Evolutionary conservation across 208 protist genomes (phyloP).

Genomic region (Trichomonas gallinae): DNA sequence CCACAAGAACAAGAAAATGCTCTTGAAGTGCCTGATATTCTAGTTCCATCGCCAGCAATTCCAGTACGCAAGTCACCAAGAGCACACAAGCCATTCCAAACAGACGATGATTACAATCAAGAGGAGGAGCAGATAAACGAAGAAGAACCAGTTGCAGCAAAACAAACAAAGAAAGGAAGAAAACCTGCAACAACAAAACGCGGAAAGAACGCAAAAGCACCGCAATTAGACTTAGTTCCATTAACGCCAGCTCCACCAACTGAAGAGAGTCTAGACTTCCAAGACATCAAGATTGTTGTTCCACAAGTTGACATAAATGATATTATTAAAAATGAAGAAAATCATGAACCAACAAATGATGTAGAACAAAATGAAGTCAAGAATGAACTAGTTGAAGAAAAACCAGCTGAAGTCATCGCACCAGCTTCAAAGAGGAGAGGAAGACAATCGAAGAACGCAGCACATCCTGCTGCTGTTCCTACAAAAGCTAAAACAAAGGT

Average conservation of each 20-base stretch:
- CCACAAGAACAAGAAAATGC: no score
- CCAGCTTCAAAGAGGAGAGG: background rate
- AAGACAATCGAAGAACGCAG: background rate
- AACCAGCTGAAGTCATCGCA: no score
- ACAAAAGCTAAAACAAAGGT: background rate
- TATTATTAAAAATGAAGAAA: background rate
- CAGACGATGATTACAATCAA: no score
- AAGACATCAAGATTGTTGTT: background rate
- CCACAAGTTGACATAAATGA: background rate
- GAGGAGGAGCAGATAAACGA: background rate
- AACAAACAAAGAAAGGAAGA: background rate
- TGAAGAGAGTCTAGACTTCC: background rate
- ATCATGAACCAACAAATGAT: no score
- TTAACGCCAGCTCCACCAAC: background rate
- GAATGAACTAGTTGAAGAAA: no score
- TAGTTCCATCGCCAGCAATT: no score
- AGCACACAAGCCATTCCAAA: no score
- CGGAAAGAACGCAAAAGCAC: background rate
- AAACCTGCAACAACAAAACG: background rate
- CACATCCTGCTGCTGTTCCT: background rate
- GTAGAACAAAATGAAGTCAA: no score
- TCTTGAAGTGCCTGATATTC: no score
- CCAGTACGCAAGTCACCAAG: no score
- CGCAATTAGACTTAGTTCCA: no score
- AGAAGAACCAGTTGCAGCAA: background rate